Conservation (phyloP, 139 green algal genomes). For the Zygnema cylindricum region DNA sequence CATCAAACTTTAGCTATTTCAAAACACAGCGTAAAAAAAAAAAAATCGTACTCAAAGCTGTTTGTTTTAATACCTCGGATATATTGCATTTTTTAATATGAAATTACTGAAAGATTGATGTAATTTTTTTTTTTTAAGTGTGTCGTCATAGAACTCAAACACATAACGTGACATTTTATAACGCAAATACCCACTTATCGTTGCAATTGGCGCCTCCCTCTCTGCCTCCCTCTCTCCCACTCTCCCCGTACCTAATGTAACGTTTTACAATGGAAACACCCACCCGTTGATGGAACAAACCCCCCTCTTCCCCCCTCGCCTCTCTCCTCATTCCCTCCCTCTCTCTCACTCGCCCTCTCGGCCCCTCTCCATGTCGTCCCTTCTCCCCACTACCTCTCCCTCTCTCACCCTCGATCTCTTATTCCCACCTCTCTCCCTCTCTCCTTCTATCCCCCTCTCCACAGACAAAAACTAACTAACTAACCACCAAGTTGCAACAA, state of each 20-base stretch:
- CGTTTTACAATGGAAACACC: too few species aligned
- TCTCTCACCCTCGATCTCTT: neutral
- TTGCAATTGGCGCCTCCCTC: neutral
- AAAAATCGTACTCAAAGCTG: too few species aligned
- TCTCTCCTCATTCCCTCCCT: neutral
- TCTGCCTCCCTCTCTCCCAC: too few species aligned
- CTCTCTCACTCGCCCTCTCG: neutral
- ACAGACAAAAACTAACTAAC: too few species aligned
- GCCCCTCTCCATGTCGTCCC: neutral
- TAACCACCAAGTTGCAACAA: too few species aligned
- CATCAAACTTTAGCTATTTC: too few species aligned
- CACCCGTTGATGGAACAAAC: neutral
- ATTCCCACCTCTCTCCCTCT: neutral
- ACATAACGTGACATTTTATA: too few species aligned
- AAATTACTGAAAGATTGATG: too few species aligned
- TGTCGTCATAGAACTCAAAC: too few species aligned
- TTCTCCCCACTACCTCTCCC: neutral
- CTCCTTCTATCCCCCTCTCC: conserved; percentile 19
- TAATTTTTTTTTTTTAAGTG: too few species aligned
- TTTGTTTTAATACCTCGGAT: neutral
- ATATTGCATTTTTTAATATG: neutral
- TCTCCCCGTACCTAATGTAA: neutral
- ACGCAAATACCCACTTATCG: neutral
- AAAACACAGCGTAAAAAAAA: too few species aligned
- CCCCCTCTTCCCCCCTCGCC: neutral